Evolutionary conservation across 78 protist species (phyloP).

Genomic region (Monocercomonoides exilis): DNA sequence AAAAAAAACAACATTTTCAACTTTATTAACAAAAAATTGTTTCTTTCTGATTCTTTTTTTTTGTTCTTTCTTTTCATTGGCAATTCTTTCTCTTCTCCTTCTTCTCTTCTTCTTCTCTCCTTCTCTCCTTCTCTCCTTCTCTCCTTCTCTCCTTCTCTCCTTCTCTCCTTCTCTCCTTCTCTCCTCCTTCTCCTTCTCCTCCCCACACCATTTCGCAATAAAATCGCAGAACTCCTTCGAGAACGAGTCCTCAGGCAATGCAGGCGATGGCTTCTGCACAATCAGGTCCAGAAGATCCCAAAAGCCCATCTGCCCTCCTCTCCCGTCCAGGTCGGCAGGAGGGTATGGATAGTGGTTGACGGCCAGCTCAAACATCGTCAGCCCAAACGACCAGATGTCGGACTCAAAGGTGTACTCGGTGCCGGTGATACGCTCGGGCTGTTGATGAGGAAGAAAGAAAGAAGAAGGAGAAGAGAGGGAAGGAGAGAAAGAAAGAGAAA

Average conservation of each 20-base stretch:
- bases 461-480: too few species aligned
- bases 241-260: background rate
- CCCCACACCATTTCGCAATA: background rate
- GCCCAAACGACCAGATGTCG: constrained; percentile 2
- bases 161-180: too few species aligned
- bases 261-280: background rate
- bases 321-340: background rate
- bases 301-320: background rate
- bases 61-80: background rate
- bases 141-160: too few species aligned
- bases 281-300: constrained; percentile 8
- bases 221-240: background rate
- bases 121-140: background rate
- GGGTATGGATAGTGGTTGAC: background rate
- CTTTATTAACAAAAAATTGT: background rate
- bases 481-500: too few species aligned
- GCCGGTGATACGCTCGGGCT: constrained; percentile 1
- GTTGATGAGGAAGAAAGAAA: background rate
- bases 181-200: too few species aligned
- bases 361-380: constrained; percentile 1
- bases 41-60: background rate
- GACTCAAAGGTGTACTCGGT: background rate
- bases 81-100: background rate
- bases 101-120: background rate
- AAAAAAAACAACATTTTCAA: too few species aligned